A percentile compares a stretch with the other conserved stretches of the same genome.
phyloP scores from a whole-genome alignment of 106 monocot genomes.

The Apostasia ramifera region DNA sequence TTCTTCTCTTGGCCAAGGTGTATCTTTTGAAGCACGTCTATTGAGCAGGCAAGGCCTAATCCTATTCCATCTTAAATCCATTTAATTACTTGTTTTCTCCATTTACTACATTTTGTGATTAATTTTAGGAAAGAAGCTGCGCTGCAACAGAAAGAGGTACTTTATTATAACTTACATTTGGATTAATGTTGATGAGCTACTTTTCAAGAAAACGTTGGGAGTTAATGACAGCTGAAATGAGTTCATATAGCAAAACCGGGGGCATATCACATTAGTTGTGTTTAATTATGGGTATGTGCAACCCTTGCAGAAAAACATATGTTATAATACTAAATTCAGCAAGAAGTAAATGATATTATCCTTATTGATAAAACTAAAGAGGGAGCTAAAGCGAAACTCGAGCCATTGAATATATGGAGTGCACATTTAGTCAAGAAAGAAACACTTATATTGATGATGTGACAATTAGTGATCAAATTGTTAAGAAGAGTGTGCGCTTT shows the following conservation, averaged over 20 bases:
- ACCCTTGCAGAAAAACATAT: neutral
- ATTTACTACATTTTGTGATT: slow-evolving; percentile 3
- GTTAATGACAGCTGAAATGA: neutral
- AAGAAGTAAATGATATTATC: no score
- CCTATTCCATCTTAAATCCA: neutral
- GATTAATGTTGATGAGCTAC: neutral
- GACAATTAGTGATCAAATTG: no score
- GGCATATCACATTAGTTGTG: no score
- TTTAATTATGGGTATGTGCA: neutral
- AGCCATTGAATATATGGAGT: no score
- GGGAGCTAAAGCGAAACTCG: no score
- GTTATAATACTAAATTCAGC: no score
- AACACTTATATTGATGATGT: no score
- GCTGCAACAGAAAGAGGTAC: slow-evolving; percentile 32
- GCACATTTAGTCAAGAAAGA: no score
- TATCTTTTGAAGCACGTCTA: slow-evolving; percentile 7
- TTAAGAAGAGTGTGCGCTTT: no score
- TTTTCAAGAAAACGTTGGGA: neutral
- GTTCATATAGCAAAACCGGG: neutral
- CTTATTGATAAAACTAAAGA: no score
- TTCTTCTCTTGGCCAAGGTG: slow-evolving; percentile 14
- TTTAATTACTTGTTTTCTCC: neutral
- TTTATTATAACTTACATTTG: neutral
- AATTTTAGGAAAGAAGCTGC: slow-evolving; percentile 24
- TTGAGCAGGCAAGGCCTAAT: slow-evolving; percentile 17